Evolutionary conservation across 1,284 basidiomycete genomes (phyloP), one percentile per base, ranked within the genome.

Genomic region (Wallemia mellicola): DNA sequence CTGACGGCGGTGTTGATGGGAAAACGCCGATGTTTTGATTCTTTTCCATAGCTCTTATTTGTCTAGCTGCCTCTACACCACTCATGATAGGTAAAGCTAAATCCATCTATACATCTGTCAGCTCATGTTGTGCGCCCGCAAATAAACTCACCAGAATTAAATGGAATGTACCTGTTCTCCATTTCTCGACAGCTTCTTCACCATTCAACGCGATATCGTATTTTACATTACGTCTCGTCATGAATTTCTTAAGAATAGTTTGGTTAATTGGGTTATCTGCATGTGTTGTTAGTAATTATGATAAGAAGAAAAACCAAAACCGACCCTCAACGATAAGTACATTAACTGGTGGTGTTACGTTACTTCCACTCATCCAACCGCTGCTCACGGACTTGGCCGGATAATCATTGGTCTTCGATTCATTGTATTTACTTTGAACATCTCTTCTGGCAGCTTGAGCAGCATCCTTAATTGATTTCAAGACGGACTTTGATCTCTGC

Each of bases 61-160:
- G 86, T 66, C 89, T 91, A 0, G 94, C 98, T 1, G 94, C 94
- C 67, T 86, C 80, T 58, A 98, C 95, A 26, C 94, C 94, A 69
- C 94, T 86, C 85, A 96, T 95, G 64, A 96, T 83, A 3, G 94
- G 94, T 76, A 99, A 86, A 73, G 96, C 92, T 62, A 99, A 96
- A 71, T 99, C 94, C 94, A 99, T 99, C 87, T 94, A 65, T 57
- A 15, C 9, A 57, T 26, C 9, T 56, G 28, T n/a, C 59, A 54
- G 19, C 22, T 22, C 2, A 22, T 15, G 26, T 58, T 14, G n/a
- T 55, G 33, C 33, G n/a, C 24, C 17, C 30, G 7, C 2, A 30
- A 30, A 19, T 2, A 48, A 7, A 73, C 82, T 65, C 64, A 92
- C 89, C 70, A 99, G 71, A 62, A 99, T 96, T 59, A 98, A 74